Percentiles rank a stretch among this genome's conserved stretches.
Evolutionary conservation across 176 grass and related monocot genomes (phyloP).

Genomic region (Bothriochloa decipiens): DNA sequence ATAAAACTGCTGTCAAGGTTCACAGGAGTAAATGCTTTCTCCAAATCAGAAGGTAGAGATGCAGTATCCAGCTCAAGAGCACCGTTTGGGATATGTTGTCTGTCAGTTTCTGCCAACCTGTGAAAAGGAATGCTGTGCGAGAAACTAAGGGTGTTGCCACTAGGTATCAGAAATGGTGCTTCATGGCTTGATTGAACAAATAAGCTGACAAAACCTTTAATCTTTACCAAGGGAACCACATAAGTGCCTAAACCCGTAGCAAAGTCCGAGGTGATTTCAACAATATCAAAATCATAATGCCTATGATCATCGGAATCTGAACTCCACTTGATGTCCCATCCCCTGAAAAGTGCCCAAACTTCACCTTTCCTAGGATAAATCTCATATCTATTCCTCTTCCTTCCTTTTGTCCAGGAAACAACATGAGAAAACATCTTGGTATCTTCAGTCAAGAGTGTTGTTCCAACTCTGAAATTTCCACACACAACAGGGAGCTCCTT

Average conservation of each 20-base stretch:
- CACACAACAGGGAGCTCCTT: conserved; percentile 69
- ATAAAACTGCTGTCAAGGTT: conserved; percentile 33
- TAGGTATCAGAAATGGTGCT: conserved; percentile 55
- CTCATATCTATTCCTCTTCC: conserved; percentile 54
- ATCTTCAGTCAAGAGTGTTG: conserved; percentile 41
- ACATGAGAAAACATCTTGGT: conserved; percentile 72
- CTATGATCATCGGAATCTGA: conserved; percentile 39
- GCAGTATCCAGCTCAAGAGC: conserved; percentile 77
- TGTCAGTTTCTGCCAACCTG: conserved; percentile 47
- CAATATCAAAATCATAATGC: conserved; percentile 54
- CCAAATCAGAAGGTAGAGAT: conserved; percentile 57
- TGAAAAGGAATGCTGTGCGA: conserved; percentile 69
- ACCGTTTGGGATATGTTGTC: conserved; percentile 44
- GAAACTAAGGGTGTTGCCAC: conserved; percentile 60
- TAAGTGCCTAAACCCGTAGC: conserved; percentile 34
- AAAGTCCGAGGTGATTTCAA: conserved; percentile 67
- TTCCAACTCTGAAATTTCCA: conserved; percentile 65
- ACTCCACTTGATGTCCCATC: conserved; percentile 45
- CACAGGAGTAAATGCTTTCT: conserved; percentile 43
- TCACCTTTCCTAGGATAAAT: conserved; percentile 78
- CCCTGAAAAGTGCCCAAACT: conserved; percentile 69
- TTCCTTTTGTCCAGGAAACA: conserved; percentile 51
- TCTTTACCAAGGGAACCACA: conserved; percentile 56
- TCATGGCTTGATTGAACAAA: conserved; percentile 49
- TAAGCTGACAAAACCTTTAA: conserved; percentile 48